Evolutionary conservation across 1,284 basidiomycete species (phyloP), one percentile per base, ranked within the genome.

Genomic region (Agroathelia rolfsii): DNA sequence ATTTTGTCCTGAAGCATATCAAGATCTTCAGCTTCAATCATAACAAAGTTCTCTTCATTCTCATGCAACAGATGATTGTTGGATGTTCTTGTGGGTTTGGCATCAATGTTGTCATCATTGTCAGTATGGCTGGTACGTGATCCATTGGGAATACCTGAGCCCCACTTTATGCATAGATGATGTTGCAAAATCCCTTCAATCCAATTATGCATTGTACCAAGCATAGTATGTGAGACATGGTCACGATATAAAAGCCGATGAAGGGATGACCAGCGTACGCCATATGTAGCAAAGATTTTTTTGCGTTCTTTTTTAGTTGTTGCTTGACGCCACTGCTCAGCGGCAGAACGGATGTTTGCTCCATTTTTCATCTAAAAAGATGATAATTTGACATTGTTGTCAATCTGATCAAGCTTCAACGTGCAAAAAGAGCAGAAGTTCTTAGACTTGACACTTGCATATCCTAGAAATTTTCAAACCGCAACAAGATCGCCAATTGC

Each of bases 161-260:
- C 48, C 51, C 48, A 55, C 4, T 44, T 31, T 6, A 35, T 12
- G 7, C 46, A 43, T 25, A 47, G 36, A 30, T 57, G 52, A 37
- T 49, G 38, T 37, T 50, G 34, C 9, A 57, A 35, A 15, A 55
- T 32, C 11, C 54, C 53, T 33, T 55, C 51, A 19, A 51, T 23
- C 50, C 52, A 58, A 32, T 55, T 55, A 37, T 56, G 55, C 49
- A 58, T 53, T 23, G 48, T 41, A 9, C 55, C 53, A 6, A 58
- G 42, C 14, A 57, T 27, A 14, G 42, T 41, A 41, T 54, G 49
- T n/a, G 41, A 31, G 7, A 56, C 51, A 19, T 52, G 52, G 31
- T 56, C 51, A 36, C 51, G 44, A 31, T 53, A 52, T 22, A 38
- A 27, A 4, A 56, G 38, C 22, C 40, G 21, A 20, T 52, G 49